phyloP scores from a whole-genome alignment of 768 basidiomycete genomes.

The Collybia nuda region DNA sequence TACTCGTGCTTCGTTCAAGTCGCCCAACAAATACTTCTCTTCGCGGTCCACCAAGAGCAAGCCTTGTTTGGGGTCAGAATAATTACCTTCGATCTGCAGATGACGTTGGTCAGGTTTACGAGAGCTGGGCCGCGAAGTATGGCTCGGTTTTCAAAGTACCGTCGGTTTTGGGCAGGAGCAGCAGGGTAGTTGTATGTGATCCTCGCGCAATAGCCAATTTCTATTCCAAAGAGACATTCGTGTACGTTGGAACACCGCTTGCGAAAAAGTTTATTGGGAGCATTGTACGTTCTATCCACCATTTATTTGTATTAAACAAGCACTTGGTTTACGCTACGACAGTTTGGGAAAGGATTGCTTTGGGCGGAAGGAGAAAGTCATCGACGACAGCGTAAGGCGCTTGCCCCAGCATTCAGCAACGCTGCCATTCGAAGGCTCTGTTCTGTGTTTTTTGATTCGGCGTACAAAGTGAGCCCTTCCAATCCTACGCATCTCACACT shows the following conservation, averaged over 20 bases:
- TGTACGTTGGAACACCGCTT: conserved; percentile 20
- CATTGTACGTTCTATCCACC: conserved; percentile 15
- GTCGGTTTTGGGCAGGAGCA: conserved; percentile 13
- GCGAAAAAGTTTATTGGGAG: conserved; percentile 22
- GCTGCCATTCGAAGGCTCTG: conserved; percentile 35
- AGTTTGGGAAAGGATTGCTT: conserved; percentile 36
- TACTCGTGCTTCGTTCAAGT: no score
- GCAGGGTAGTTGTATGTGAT: conserved; percentile 23
- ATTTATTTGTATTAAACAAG: not conserved
- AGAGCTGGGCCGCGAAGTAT: conserved; percentile 23
- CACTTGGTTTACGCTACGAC: not conserved
- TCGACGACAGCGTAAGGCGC: conserved; percentile 37
- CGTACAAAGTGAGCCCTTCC: conserved; percentile 31
- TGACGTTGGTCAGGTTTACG: conserved; percentile 17
- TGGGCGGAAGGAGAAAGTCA: conserved; percentile 43
- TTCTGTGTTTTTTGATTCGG: conserved; percentile 37
- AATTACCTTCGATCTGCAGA: conserved; percentile 4
- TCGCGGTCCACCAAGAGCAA: conserved; percentile 8
- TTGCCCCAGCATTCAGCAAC: conserved; percentile 40
- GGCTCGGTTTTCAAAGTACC: conserved; percentile 21
- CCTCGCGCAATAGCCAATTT: conserved; percentile 22
- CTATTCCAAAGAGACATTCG: conserved; percentile 24
- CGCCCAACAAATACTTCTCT: not conserved
- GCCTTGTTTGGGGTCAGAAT: conserved; percentile 7
- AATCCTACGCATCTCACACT: not conserved